Evolutionary conservation across 352 stramenopile species (phyloP).

Genomic region (Phytophthora pisi): DNA sequence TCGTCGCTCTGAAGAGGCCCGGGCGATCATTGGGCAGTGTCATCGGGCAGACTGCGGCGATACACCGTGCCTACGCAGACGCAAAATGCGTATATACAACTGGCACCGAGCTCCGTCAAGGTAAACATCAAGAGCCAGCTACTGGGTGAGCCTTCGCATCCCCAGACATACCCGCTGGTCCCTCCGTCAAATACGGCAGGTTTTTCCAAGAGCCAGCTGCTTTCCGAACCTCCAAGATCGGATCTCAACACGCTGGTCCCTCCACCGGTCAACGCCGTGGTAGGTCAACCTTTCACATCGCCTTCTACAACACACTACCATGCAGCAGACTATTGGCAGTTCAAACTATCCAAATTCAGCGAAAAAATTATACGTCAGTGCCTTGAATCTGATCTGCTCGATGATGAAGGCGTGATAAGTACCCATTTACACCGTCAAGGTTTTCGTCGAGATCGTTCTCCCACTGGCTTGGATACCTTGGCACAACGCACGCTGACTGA

Average conservation of each 20-base stretch:
- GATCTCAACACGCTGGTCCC: conserved; percentile 1
- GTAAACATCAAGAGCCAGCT: not conserved
- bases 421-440: conserved; percentile 1
- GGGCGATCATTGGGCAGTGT: too few species aligned
- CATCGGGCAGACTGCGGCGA: too few species aligned
- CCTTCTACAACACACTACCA: not conserved
- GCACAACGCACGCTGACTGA: conserved; percentile 1
- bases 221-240: conserved; percentile 3
- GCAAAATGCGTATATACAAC: too few species aligned
- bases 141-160: not conserved
- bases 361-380: conserved; percentile 1
- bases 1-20: too few species aligned
- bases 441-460: conserved; percentile 1
- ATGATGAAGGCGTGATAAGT: not conserved
- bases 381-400: not conserved
- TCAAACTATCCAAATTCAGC: not conserved
- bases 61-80: too few species aligned
- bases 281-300: not conserved
- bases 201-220: conserved; percentile 4
- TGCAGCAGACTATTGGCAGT: not conserved
- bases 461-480: not conserved
- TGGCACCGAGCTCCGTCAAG: too few species aligned
- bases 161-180: not conserved
- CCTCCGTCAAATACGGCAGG: conserved; percentile 4
- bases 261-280: conserved; percentile 3